Percentiles rank a stretch among this genome's conserved stretches.
Conservation (phyloP, 2,329 filamentous ascomycete genomes). For the Fusarium graminum region DNA sequence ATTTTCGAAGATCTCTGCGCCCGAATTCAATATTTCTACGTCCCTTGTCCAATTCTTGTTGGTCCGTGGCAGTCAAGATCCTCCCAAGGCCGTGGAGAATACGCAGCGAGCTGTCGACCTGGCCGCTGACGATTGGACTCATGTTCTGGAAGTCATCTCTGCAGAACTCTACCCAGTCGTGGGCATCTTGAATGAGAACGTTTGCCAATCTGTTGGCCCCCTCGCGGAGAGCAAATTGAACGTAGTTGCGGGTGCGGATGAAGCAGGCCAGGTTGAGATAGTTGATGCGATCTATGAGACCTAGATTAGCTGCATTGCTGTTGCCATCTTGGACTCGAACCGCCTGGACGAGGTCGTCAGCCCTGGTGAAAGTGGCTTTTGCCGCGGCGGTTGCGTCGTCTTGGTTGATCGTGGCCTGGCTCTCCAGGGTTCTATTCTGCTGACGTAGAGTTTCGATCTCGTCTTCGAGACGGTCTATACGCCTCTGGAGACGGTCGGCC, state of each 20-base stretch:
- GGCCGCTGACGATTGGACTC: slow-evolving; percentile 20
- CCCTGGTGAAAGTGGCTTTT: slow-evolving; percentile 9
- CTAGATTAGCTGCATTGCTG: background rate
- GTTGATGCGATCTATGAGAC: slow-evolving; percentile 33
- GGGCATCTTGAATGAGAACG: slow-evolving; percentile 18
- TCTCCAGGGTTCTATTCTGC: background rate
- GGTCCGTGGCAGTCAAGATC: slow-evolving; percentile 1
- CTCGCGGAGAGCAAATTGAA: slow-evolving; percentile 24
- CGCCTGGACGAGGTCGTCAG: slow-evolving; percentile 17
- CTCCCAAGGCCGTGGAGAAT: slow-evolving; percentile 20
- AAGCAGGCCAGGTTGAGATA: slow-evolving; percentile 36
- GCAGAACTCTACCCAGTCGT: slow-evolving; percentile 23
- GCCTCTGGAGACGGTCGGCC: background rate
- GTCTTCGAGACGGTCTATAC: background rate
- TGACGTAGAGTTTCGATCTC: background rate
- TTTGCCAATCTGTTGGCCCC: slow-evolving; percentile 2
- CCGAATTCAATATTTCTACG: background rate
- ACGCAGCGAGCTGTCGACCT: slow-evolving; percentile 19
- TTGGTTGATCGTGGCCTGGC: background rate
- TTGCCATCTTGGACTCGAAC: background rate
- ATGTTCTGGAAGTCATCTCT: slow-evolving; percentile 24
- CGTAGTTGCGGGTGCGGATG: slow-evolving; percentile 32
- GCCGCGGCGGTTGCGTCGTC: background rate
- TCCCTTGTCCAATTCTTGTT: background rate
- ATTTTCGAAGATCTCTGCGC: background rate